Conservation (phyloP, 2,329 filamentous ascomycete genomes). For the Pseudonectria buxi region DNA sequence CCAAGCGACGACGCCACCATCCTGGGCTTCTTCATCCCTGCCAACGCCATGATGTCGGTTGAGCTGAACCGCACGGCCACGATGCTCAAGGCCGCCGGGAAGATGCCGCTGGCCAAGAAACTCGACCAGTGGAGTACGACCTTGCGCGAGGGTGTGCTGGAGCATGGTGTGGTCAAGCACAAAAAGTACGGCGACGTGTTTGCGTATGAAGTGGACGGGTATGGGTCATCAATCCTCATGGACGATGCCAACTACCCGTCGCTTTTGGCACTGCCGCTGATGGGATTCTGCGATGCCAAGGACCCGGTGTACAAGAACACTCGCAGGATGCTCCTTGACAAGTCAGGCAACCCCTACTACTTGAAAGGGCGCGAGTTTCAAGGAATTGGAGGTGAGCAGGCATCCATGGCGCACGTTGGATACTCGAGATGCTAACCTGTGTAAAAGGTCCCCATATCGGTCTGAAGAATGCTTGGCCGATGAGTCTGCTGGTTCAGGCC, state of each 20-base stretch:
- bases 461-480: conserved; percentile 89
- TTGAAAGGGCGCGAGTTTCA: conserved; percentile 68
- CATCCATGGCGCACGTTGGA: no score
- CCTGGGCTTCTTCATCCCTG: conserved; percentile 87
- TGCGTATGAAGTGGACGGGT: conserved; percentile 83
- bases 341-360: conserved; percentile 80
- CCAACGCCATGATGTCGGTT: conserved; percentile 93
- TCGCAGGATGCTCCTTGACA: conserved; percentile 66
- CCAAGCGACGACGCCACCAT: conserved; percentile 95
- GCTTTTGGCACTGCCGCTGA: conserved; percentile 67
- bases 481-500: conserved; percentile 86
- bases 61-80: conserved; percentile 71
- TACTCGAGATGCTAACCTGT: conserved; percentile 6
- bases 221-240: conserved; percentile 76
- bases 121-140: conserved; percentile 52
- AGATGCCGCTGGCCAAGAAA: conserved; percentile 44
- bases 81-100: conserved; percentile 57
- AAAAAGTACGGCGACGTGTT: conserved; percentile 72
- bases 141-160: conserved; percentile 72
- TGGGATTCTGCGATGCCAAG: conserved; percentile 62
- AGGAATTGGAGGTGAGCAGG: conserved; percentile 71
- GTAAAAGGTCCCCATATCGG: conserved; percentile 60
- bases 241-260: conserved; percentile 86
- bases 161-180: conserved; percentile 75
- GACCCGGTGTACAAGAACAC: conserved; percentile 83